These are phyloP conservation scores for Penicillium sp. DNA, from an alignment of 2,329 filamentous ascomycete genomes.

Conservation along the genomic window DNA sequence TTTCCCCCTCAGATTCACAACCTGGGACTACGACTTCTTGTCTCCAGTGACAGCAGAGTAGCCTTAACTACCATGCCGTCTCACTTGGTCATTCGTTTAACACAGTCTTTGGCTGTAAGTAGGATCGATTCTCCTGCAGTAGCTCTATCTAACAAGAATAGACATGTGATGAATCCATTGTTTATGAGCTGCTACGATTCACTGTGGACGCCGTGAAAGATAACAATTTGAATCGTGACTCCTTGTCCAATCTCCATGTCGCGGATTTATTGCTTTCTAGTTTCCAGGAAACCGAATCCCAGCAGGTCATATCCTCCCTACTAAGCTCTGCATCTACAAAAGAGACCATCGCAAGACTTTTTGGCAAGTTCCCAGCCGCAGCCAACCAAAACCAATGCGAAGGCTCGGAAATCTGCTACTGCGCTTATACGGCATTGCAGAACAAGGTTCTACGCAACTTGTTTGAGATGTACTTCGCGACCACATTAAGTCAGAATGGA, in stretches of 20 bases:
- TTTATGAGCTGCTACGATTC: conserved; percentile 28
- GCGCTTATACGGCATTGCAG: conserved; percentile 19
- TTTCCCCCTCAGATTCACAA: conserved; percentile 30
- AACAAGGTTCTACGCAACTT: conserved; percentile 33
- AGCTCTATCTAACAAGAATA: conserved; percentile 11
- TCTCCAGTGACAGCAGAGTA: conserved; percentile 28
- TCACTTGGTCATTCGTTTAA: conserved; percentile 30
- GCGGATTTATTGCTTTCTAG: conserved; percentile 29
- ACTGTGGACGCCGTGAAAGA: conserved; percentile 26
- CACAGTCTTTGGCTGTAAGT: conserved; percentile 47
- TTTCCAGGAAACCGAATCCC: conserved; percentile 22
- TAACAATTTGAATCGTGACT: background rate
- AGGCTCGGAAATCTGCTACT: conserved; percentile 23
- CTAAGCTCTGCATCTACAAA: conserved; percentile 17
- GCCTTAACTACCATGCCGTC: conserved; percentile 28
- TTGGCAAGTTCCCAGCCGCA: conserved; percentile 27
- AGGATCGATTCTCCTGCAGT: background rate
- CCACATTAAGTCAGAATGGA: conserved; percentile 15
- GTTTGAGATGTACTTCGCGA: conserved; percentile 29
- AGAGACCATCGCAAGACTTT: conserved; percentile 19
- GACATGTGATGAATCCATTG: conserved; percentile 25
- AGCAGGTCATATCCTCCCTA: conserved; percentile 11
- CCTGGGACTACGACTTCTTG: conserved; percentile 29
- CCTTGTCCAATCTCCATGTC: conserved; percentile 26
- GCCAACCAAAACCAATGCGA: conserved; percentile 24